Evolutionary conservation across 1,139 yeast species (phyloP).

Genomic region (Blastobotrys ciferrii): DNA sequence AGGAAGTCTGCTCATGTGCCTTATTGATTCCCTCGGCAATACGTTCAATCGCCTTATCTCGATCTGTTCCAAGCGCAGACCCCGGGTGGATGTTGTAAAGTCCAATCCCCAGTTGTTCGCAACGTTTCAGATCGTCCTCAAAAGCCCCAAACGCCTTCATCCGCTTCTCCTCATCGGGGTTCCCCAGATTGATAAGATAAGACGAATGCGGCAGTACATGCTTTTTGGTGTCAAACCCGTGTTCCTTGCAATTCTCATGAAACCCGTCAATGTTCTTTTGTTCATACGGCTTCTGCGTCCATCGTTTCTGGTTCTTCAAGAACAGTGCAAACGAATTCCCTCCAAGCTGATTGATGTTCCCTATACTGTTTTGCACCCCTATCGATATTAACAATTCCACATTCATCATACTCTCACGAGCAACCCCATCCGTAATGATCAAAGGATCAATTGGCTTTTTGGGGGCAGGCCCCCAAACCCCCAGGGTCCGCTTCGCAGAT

Average conservation of each 20-base stretch:
- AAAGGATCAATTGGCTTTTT: not conserved
- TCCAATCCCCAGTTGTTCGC: constrained; percentile 82
- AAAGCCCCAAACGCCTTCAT: constrained; percentile 75
- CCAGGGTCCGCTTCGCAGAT: no score
- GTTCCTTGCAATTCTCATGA: constrained; percentile 55
- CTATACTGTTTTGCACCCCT: constrained; percentile 67
- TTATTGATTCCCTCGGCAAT: constrained; percentile 76
- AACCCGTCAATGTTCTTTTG: constrained; percentile 67
- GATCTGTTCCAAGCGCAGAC: constrained; percentile 68
- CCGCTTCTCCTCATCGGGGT: constrained; percentile 80
- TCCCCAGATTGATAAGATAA: constrained; percentile 86
- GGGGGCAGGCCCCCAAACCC: no score
- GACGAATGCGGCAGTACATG: constrained; percentile 94
- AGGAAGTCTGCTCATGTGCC: constrained; percentile 68
- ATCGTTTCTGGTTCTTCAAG: constrained; percentile 83
- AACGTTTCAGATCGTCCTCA: constrained; percentile 79
- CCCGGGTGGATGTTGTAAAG: constrained; percentile 95
- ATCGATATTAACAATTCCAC: no score
- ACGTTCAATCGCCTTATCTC: constrained; percentile 56
- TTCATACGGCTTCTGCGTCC: constrained; percentile 80
- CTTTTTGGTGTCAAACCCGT: constrained; percentile 67
- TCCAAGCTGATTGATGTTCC: constrained; percentile 23
- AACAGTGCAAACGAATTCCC: constrained; percentile 85
- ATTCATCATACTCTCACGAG: no score
- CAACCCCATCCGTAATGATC: no score